A percentile compares a stretch with the other conserved stretches of the same genome.
phyloP scores from a whole-genome alignment of 2,329 filamentous ascomycete genomes.

The Daldinia eschscholtzii region DNA sequence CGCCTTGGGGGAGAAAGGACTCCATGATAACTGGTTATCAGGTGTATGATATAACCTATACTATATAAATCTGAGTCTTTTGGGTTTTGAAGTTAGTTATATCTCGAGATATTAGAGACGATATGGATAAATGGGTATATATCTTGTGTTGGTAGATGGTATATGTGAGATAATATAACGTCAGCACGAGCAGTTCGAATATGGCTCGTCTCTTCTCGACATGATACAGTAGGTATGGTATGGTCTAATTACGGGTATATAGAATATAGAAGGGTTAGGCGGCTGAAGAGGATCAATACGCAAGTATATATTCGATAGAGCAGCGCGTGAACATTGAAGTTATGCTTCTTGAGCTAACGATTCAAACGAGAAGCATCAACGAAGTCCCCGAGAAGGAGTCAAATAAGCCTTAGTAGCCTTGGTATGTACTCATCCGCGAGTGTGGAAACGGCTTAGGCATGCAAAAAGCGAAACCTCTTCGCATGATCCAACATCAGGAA shows the following conservation, averaged over 20 bases:
- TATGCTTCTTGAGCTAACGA: slow-evolving; percentile 8
- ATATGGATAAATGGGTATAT: background rate
- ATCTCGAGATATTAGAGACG: background rate
- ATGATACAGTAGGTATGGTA: slow-evolving; percentile 1
- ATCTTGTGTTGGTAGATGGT: background rate
- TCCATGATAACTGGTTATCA: slow-evolving; percentile 57
- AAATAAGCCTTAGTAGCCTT: slow-evolving; percentile 1
- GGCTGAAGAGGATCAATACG: background rate
- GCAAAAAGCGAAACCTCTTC: slow-evolving; percentile 22
- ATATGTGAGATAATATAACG: slow-evolving; percentile 9
- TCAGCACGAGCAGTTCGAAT: background rate
- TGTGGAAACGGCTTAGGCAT: slow-evolving; percentile 3
- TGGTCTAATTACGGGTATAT: slow-evolving; percentile 12
- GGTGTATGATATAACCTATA: background rate
- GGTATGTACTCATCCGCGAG: slow-evolving; percentile 3
- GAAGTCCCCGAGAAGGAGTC: slow-evolving; percentile 1
- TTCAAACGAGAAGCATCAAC: slow-evolving; percentile 12
- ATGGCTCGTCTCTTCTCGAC: background rate
- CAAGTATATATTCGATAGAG: slow-evolving; percentile 9
- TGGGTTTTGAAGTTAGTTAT: background rate
- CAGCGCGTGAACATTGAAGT: slow-evolving; percentile 6
- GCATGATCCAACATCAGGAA: slow-evolving; percentile 18
- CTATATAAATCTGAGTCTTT: background rate
- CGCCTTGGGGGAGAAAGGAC: slow-evolving; percentile 63
- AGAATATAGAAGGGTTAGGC: background rate